Evolutionary conservation across 176 grass and related monocot genomes (phyloP), one percentile per base, ranked within the genome.

Genomic region (Aegilops sharonensis): DNA sequence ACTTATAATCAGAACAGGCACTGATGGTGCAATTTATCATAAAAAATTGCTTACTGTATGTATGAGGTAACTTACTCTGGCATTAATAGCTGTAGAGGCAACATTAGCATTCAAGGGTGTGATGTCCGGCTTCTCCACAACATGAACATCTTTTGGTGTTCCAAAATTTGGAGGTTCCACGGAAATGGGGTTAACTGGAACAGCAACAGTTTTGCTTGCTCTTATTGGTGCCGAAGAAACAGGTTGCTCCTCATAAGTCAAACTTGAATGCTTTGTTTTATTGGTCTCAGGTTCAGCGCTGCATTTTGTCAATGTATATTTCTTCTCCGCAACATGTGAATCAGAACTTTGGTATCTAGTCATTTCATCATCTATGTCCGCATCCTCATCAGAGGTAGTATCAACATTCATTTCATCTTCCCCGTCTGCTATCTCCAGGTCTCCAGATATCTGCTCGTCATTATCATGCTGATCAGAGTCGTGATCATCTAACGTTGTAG

Each of bases 71-170:
- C 91, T 93, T 93, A 93, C 94, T 87, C 89, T 95, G 74, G 81
- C 6, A 76, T 89, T 91, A 80, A 68, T 77, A 85, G 63, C 50
- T 9, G 54, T 43, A 80, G 39, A 69, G 29, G 32, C 89, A 36
- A 70, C 62, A 89, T 77, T 89, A 64, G 78, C 75, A 84, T 81
- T 91, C 81, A 61, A 40, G 29, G 83, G 78, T 85, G 39, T 85
- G 40, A n/a, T 88, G 25, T 82, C 83, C 37, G 64, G 79, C 77
- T 95, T 92, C 88, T 95, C 93, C 72, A 95, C 82, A 84, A 89
- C 87, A 59, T 85, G 75, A 85, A 88, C 89, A 94, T 95, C 86
- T 83, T 90, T 89, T 57, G 88, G 90, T 71, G 82, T 85, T 68
- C 87, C 82, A 87, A 85, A 89, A 72, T 45, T 86, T 39, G 50